Evolutionary conservation across 495 filamentous ascomycete species (phyloP), one percentile per base, ranked within the genome.

Genomic region (Hypoxylon fragiforme): DNA sequence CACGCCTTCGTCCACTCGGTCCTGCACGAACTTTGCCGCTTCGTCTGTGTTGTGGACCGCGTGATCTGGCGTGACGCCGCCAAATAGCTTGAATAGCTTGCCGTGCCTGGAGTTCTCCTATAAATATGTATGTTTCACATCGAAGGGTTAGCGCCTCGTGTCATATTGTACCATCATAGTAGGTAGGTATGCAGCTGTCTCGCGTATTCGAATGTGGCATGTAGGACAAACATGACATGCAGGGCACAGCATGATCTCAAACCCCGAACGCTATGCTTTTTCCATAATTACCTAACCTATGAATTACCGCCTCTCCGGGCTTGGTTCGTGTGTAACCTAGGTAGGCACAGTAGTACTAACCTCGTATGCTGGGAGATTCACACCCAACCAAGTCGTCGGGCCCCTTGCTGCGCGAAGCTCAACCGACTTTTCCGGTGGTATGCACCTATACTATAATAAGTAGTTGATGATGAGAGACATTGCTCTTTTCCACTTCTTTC

Each of bases 11-110:
- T 62, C 43, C 0, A 71, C 42, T 62, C 65, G 37, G 47, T 63
- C 50, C 36, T 65, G 51, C 19, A 70, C 61, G 36, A 71, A 74
- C 18, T 65, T 61, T 6, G 50, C 55, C 1, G 55, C 66, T 11
- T 60, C 65, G 45, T 68, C 63, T 2, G 47, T 46, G 20, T 67
- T 39, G 11, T 63, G 55, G 9, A 70, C 63, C 0, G 70, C 60
- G n/a, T 54, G 36, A 22, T 61, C 42, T 16, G 51, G 18, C 1
- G 51, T 22, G 2, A 56, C 9, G n/a, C 51, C 34, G 2, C 3
- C 24, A n/a, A n/a, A n/a, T n/a, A 56, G 14, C 35, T 56, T 56
- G 15, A 56, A 51, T n/a, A 56, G 2, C n/a, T 32, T 43, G 22
- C 57, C 57, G 21, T 60, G 50, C 14, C 50, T 54, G 8, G 50